phyloP scores from a whole-genome alignment of 148 eudicot genomes.

The Silene latifolia region DNA sequence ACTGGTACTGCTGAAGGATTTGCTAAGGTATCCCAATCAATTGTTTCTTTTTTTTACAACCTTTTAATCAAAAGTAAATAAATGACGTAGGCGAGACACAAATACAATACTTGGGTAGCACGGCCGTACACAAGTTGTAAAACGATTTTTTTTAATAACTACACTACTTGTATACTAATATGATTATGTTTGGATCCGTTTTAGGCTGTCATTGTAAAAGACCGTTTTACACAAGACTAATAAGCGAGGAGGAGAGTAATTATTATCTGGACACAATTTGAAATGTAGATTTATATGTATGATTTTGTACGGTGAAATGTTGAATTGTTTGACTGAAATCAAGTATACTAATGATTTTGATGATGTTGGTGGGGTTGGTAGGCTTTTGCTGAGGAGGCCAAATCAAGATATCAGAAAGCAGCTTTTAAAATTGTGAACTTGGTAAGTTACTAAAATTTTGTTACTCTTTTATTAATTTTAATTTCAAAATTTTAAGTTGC shows the following conservation, averaged over 20 bases:
- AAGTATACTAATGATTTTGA: constrained; percentile 11
- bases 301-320: neutral
- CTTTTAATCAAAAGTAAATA: too few relatives aligned
- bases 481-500: neutral
- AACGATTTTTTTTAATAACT: too few relatives aligned
- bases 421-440: constrained; percentile 70
- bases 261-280: neutral
- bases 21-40: constrained; percentile 40
- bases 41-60: neutral
- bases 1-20: constrained; percentile 99
- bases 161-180: too few relatives aligned
- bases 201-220: too few relatives aligned
- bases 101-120: too few relatives aligned
- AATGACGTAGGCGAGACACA: too few relatives aligned
- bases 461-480: neutral
- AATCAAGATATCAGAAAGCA: constrained; percentile 88
- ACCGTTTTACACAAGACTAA: too few relatives aligned
- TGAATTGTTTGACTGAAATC: neutral
- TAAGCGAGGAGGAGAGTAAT: too few relatives aligned
- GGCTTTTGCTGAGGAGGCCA: constrained; percentile 89
- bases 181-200: too few relatives aligned
- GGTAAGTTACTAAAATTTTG: constrained; percentile 40
- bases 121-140: too few relatives aligned
- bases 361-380: constrained; percentile 36
- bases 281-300: neutral